A percentile compares a stretch with the other conserved stretches of the same genome.
Evolutionary conservation across 1,284 basidiomycete species (phyloP).

Genomic region (Mycena sp.): DNA sequence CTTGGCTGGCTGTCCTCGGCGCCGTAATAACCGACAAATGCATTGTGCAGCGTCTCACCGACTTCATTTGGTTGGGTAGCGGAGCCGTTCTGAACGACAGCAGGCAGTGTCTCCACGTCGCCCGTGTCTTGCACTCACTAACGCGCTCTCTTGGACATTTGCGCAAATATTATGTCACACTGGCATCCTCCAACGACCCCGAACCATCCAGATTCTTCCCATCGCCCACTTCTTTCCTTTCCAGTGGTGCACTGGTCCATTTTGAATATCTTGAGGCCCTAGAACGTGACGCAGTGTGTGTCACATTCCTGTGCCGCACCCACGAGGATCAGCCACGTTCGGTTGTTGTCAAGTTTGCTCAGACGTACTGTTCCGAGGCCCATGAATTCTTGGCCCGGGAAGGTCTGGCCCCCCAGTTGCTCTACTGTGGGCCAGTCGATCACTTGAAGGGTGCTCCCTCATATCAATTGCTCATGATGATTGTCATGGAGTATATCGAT

Average conservation of each 20-base stretch:
- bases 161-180: conserved; percentile 1
- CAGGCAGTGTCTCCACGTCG: neutral
- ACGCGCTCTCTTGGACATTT: neutral
- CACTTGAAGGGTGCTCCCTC: conserved; percentile 6
- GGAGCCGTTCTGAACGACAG: conserved; percentile 10
- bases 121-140: conserved; percentile 3
- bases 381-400: conserved; percentile 15
- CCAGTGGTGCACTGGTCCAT: neutral
- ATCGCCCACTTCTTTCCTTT: neutral
- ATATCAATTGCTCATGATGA: conserved; percentile 13
- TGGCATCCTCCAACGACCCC: conserved; percentile 8
- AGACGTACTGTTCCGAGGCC: conserved; percentile 18
- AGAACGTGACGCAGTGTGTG: conserved; percentile 3
- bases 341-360: conserved; percentile 26
- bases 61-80: conserved; percentile 20
- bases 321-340: neutral
- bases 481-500: conserved; percentile 23
- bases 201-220: conserved; percentile 16
- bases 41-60: conserved; percentile 25
- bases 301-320: conserved; percentile 1
- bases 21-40: conserved; percentile 14
- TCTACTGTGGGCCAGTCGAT: conserved; percentile 9
- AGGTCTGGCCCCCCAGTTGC: conserved; percentile 20
- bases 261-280: conserved; percentile 17
- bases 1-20: no score